Conservation (phyloP, 2,329 filamentous ascomycete species). For the Claviceps sp. region DNA sequence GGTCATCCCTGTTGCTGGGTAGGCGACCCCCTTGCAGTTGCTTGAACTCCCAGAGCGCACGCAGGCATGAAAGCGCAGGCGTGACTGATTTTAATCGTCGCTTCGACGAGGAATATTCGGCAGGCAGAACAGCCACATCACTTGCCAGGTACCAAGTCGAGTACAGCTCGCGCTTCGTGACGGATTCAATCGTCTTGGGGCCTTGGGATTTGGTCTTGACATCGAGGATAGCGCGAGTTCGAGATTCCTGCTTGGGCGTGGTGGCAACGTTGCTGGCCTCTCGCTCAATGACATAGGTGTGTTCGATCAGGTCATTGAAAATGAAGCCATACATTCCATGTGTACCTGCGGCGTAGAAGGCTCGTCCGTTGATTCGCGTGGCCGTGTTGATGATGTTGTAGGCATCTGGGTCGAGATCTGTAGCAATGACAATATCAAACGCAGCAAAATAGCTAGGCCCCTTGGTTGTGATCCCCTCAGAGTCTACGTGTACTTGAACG, state of each 20-base stretch:
- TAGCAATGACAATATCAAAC: constrained; percentile 82
- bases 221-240: constrained; percentile 62
- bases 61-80: constrained; percentile 70
- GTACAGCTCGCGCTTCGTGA: constrained; percentile 86
- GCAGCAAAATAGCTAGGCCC: constrained; percentile 59
- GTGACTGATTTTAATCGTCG: constrained; percentile 65
- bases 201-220: constrained; percentile 59
- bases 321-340: constrained; percentile 92
- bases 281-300: constrained; percentile 81
- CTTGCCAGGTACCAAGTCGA: constrained; percentile 76
- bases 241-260: constrained; percentile 55
- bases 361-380: constrained; percentile 61
- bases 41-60: constrained; percentile 76
- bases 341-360: constrained; percentile 79
- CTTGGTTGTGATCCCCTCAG: constrained; percentile 53
- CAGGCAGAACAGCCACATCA: constrained; percentile 57
- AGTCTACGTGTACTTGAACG: constrained; percentile 62
- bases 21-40: constrained; percentile 38
- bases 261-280: constrained; percentile 64
- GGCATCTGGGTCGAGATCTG: constrained; percentile 64
- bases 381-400: constrained; percentile 75
- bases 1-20: constrained; percentile 48
- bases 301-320: constrained; percentile 82
- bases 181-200: constrained; percentile 61
- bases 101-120: constrained; percentile 52